Base-by-base conservation (phyloP, 179 eudicot genomes). In the Beta lomatogona region DNA sequence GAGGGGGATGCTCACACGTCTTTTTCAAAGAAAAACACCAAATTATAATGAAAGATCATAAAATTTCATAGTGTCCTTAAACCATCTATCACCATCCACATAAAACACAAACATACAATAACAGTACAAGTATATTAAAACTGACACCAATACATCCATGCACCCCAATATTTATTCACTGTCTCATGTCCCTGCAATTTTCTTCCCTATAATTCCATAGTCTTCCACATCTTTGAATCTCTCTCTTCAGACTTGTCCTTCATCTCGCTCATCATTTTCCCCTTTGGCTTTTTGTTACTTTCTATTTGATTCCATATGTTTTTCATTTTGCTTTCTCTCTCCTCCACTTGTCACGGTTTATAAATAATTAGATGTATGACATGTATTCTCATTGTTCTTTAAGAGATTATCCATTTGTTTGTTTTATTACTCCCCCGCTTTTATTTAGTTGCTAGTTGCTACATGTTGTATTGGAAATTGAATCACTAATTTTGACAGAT, bases 241-340 rank as follows among this genome's bases (percentile, higher is more conserved):
- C 58, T 63, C 50, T 44, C 16, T 18, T 36, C 41, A 18, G 15
- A 36, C 3, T 60, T 45, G 71, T 50, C 71, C n/a, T 64, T 15
- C 15, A 60, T 28, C 63, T 28, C 65, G 9, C 21, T 81, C 77
- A 80, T 41, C 82, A 54, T 53, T 79, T 79, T 79, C 81, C 13
- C 45, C 53, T 83, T 83, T 83, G 85, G 76, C 85, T 5, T 83
- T 79, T 74, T 74, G 76, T 64, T 25, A 2, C 52, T 25, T 8
- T 59, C 54, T 45, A n/a, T 6, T 19, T 58, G 78, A 82, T 78
- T 77, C 84, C 21, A 3, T 71, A 6, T 48, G 25, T 71, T n/a
- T 44, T 46, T 63, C 46, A 6, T 25, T 15, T 22, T 22, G 28
- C 28, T 45, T 54, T 77, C n/a, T 52, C 28, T 31, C 44, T 50